phyloP scores from a whole-genome alignment of 225 moss, liverwort and hornwort genomes.

The Thuidium tamariscinum region DNA sequence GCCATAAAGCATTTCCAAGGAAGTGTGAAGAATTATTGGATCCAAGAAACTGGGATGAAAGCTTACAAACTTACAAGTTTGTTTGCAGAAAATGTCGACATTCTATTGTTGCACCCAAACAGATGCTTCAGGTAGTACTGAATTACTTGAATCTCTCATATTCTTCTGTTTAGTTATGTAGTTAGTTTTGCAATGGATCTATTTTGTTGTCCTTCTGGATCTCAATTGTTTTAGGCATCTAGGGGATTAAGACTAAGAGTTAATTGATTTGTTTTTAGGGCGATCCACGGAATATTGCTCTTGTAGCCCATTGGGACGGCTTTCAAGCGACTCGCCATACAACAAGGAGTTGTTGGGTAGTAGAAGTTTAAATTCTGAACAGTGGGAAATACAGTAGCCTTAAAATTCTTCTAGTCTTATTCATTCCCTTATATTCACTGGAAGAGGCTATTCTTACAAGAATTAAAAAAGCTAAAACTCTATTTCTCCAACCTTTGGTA shows the following conservation, averaged over 20 bases:
- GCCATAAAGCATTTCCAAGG: background rate
- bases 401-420: background rate
- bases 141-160: fast-evolving
- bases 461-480: background rate
- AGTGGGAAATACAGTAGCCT: background rate
- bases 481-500: background rate
- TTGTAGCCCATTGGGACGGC: background rate
- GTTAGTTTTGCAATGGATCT: too few species aligned
- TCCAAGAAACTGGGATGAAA: background rate
- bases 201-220: background rate
- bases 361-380: background rate
- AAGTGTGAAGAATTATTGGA: background rate
- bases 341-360: background rate
- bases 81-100: background rate
- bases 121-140: background rate
- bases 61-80: background rate
- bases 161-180: background rate
- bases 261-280: background rate
- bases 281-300: background rate
- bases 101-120: background rate
- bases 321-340: background rate
- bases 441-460: background rate
- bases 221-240: background rate
- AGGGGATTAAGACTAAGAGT: too few species aligned
- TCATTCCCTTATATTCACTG: background rate